Evolutionary conservation across 2,329 filamentous ascomycete genomes (phyloP), one percentile per base, ranked within the genome.

Genomic region (Xenoacremonium recifei): DNA sequence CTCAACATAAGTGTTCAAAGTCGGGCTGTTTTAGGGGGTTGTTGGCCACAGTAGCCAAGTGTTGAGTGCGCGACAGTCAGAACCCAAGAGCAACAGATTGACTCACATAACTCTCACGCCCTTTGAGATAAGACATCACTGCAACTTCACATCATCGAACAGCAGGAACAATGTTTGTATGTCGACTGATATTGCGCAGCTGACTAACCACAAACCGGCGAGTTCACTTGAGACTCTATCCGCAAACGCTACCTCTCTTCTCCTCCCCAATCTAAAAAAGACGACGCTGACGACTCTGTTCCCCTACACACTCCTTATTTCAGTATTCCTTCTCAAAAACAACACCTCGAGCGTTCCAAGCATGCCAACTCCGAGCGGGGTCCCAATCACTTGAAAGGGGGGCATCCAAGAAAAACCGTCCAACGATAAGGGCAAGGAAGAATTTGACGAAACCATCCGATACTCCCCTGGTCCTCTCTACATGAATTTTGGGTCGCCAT

Each of bases 381-480:
- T 52, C 60, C 60, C 62, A 48, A 53, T 62, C 62, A 65, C 62
- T 65, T 61, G 61, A 65, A 58, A 52, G 56, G 61, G n/a, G n/a
- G n/a, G 55, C 51, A 57, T 57, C 58, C 59, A 58, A 56, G 47
- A 53, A 47, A 46, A 40, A 50, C 48, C 47, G 39, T 44, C 38
- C 37, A 48, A 42, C 40, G 38, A 46, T 47, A 50, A 29, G 31
- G 36, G 30, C 42, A 54, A 50, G 42, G 52, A 35, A 49, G 50
- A 47, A 47, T 41, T 41, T 44, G 42, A 35, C 40, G 34, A 53
- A 56, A 56, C 53, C 50, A 55, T 54, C 53, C 57, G 53, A 50
- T 63, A 67, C 63, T 66, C 65, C 55, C 64, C 60, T 56, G 54
- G 57, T 59, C n/a, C n/a, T n/a, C 61, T 65, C 64, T 68, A 68